Conservation (phyloP, 495 filamentous ascomycete species). For the Daldinia bambusicola region DNA sequence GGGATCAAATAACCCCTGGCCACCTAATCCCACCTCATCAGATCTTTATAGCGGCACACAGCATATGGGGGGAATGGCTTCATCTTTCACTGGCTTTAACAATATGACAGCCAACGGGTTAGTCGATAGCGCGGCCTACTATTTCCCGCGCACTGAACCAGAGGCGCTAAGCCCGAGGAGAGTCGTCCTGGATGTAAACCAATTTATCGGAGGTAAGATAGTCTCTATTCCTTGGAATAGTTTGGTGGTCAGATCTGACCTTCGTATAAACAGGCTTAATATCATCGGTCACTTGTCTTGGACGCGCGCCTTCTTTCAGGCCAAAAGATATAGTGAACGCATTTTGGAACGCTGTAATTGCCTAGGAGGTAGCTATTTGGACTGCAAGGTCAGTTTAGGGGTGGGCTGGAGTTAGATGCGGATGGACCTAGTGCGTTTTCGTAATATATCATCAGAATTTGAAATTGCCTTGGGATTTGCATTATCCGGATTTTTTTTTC, state of each 20-base stretch:
- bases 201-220: conserved; percentile 37
- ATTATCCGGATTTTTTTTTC: background rate
- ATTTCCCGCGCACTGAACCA: conserved; percentile 44
- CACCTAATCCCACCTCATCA: conserved; percentile 19
- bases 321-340: conserved; percentile 67
- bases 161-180: conserved; percentile 13
- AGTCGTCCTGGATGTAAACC: conserved; percentile 42
- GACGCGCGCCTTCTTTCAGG: conserved; percentile 69
- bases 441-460: background rate
- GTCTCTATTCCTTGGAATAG: too few species aligned
- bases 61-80: conserved; percentile 6
- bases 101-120: conserved; percentile 25
- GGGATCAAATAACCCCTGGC: conserved; percentile 25
- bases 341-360: conserved; percentile 55
- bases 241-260: background rate
- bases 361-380: background rate
- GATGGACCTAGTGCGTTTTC: background rate
- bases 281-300: conserved; percentile 65
- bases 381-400: too few species aligned
- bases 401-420: background rate
- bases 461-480: background rate
- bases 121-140: conserved; percentile 30
- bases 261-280: conserved; percentile 54
- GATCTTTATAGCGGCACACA: conserved; percentile 16
- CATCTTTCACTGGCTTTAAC: conserved; percentile 38